Evolutionary conservation across 768 basidiomycete species (phyloP).

Genomic region (Amanita jacksonii): DNA sequence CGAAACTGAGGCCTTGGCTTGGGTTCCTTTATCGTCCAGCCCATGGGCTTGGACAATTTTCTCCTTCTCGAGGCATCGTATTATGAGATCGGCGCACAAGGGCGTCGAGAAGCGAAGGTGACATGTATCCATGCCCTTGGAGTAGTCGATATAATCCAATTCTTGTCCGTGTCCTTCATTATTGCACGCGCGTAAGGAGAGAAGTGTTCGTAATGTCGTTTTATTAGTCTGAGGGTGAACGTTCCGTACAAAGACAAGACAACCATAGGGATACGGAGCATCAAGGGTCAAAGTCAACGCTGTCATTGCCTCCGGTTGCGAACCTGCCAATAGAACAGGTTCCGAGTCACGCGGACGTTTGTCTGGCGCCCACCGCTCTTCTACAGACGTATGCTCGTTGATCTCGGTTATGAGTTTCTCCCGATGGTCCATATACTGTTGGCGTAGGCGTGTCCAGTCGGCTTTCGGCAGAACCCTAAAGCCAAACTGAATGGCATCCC

Average conservation of each 20-base stretch:
- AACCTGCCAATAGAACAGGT: too few relatives aligned
- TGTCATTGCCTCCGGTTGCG: neutral
- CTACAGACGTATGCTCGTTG: conserved; percentile 15
- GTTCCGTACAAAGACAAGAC: conserved; percentile 63
- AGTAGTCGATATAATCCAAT: conserved; percentile 75
- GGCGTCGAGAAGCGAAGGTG: conserved; percentile 58
- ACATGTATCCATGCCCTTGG: conserved; percentile 73
- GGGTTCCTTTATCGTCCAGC: conserved; percentile 42
- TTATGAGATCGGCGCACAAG: conserved; percentile 32
- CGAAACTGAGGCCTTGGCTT: conserved; percentile 7
- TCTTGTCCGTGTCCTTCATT: conserved; percentile 18
- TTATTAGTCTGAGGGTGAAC: conserved; percentile 73
- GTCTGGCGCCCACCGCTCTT: neutral
- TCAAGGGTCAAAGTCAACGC: conserved; percentile 12
- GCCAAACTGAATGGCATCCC: conserved; percentile 51
- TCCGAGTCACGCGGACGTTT: neutral
- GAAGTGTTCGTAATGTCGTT: conserved; percentile 57
- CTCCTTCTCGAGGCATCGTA: conserved; percentile 31
- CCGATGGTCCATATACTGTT: conserved; percentile 62
- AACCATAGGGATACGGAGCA: conserved; percentile 49
- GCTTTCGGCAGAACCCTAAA: conserved; percentile 47
- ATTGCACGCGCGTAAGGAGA: conserved; percentile 38
- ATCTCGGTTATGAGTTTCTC: conserved; percentile 42
- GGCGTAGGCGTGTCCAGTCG: conserved; percentile 54
- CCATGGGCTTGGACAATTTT: conserved; percentile 36